These are phyloP conservation scores for Cinchona pubescens DNA, from an alignment of 257 asterid genomes.

Conservation along the genomic window DNA sequence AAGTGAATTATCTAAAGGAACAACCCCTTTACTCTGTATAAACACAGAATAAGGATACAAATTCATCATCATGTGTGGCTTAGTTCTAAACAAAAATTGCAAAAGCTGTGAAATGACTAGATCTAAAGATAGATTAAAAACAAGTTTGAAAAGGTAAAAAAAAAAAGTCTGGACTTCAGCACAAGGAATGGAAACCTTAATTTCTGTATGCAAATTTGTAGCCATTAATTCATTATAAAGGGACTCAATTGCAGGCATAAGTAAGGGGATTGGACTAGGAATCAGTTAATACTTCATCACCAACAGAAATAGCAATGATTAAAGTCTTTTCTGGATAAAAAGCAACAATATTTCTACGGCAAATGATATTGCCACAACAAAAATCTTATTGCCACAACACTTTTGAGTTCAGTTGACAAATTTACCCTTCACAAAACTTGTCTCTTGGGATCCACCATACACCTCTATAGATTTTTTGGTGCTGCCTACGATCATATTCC, in stretches of 20 bases:
- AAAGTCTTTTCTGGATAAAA: constrained; percentile 77
- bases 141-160: constrained; percentile 98
- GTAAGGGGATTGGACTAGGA: constrained; percentile 79
- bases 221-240: constrained; percentile 84
- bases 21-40: constrained; percentile 96
- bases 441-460: no score
- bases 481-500: no score
- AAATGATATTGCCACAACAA: no score
- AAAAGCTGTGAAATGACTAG: constrained; percentile 57
- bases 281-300: constrained; percentile 83
- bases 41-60: constrained; percentile 91
- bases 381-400: no score
- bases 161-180: constrained; percentile 80
- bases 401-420: no score
- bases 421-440: no score
- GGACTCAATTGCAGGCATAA: constrained; percentile 91
- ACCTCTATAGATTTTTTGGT: no score
- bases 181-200: constrained; percentile 81
- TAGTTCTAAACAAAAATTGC: constrained; percentile 68
- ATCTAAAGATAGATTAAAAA: constrained; percentile 69
- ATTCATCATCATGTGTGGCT: constrained; percentile 95
- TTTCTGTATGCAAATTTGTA: constrained; percentile 64
- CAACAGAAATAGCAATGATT: constrained; percentile 79
- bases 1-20: constrained; percentile 75
- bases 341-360: constrained; percentile 86